These are phyloP conservation scores for Effrenium voratum DNA, from an alignment of 73 alveolate species.

Conservation along the genomic window DNA sequence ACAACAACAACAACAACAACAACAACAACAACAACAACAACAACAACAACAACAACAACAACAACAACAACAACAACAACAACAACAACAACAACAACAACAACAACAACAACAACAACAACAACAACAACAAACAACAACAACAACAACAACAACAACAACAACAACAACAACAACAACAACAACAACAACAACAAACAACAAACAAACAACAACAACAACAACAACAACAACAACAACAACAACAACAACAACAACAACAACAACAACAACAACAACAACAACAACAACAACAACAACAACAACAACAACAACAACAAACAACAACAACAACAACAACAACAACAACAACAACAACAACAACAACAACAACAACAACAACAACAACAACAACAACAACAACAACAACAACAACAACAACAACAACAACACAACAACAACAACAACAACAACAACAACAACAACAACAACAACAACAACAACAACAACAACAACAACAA, in stretches of 20 bases:
- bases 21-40: background rate
- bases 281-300: background rate
- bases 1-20: background rate
- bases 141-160: background rate
- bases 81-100: background rate
- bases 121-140: slow-evolving; percentile 9
- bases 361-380: background rate
- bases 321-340: background rate
- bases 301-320: background rate
- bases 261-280: background rate
- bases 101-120: background rate
- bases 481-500: too few relatives aligned
- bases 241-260: background rate
- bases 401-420: background rate
- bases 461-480: background rate
- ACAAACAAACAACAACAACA: background rate
- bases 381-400: background rate
- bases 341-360: background rate
- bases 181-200: background rate
- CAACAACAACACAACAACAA: background rate
- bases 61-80: background rate
- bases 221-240: background rate
- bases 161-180: background rate
- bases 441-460: background rate
- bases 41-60: background rate